phyloP scores from a whole-genome alignment of 73 alveolate genomes.

The Durusdinium trenchii region DNA sequence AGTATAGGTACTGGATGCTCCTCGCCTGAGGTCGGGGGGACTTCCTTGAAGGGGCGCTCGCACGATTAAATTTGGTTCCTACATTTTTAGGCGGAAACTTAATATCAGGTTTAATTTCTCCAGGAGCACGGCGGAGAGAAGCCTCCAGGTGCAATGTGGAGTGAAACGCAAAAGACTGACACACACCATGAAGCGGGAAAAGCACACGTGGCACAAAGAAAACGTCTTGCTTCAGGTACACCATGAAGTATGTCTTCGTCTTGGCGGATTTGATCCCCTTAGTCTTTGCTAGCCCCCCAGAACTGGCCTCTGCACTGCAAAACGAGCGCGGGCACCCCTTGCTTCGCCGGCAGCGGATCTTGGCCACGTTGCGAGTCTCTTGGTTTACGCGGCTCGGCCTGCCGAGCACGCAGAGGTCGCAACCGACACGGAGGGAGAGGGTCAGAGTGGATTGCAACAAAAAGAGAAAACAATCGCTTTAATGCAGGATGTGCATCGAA shows the following conservation, averaged over 20 bases:
- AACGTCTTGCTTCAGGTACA: neutral
- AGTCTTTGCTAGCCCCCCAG: conserved; percentile 8
- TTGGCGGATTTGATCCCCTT: conserved; percentile 50
- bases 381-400: conserved; percentile 13
- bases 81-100: too few relatives aligned
- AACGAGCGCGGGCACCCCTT: conserved; percentile 58
- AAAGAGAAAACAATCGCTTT: neutral
- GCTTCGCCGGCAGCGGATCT: conserved; percentile 69
- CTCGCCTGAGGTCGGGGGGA: too few relatives aligned
- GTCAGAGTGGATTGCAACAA: neutral
- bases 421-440: neutral
- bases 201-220: too few relatives aligned
- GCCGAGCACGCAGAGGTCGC: neutral
- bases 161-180: too few relatives aligned
- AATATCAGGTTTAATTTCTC: too few relatives aligned
- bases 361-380: conserved; percentile 59
- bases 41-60: too few relatives aligned
- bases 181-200: too few relatives aligned
- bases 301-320: neutral
- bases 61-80: too few relatives aligned
- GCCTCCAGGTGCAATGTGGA: too few relatives aligned
- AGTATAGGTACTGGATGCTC: too few relatives aligned
- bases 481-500: neutral
- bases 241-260: conserved; percentile 61
- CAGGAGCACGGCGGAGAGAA: too few relatives aligned